Base-by-base conservation (phyloP, 805 yeast species). In the Yueomyces sp. region DNA sequence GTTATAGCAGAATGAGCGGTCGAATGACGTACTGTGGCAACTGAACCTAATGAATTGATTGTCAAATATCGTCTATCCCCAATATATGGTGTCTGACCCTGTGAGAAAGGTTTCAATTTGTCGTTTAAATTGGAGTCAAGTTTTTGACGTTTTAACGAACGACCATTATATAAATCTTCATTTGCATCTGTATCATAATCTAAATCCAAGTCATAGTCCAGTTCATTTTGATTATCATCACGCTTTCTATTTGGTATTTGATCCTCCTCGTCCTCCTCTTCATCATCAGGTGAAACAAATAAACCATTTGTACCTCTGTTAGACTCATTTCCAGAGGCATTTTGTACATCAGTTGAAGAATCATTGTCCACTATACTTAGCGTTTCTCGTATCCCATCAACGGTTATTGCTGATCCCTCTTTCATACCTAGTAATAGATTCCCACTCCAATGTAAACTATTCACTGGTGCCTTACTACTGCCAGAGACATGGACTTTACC, bases 31-130 rank as follows among this genome's bases (percentile, higher is more conserved):
- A 85, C 92, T 0, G 86, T 69, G 76, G 94, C 83, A 0, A 79
- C 81, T 56, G 85, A 84, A 0, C 96, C 98, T 30, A 78, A 65
- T 7, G 81, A 68, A 52, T 85, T 85, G 72, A 88, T 85, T 26
- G 86, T 77, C 37, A 90, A 63, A 53, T 86, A 88, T 43, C 95
- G 69, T 60, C 90, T 74, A 42, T 77, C 74, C 3, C 65, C 68
- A 42, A 66, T 64, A 81, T 88, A 87, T 0, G 95, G 95, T 0
- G 97, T 90, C 5, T 82, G 75, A 1, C 97, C 97, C 1, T 85
- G 83, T 3, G 94, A 85, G 52, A 78, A 81, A 0, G 96, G 88
- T 40, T 64, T 63, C 33, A 30, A 30, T 19, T 19, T 9, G 9
- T 30, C 33, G 9, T 6, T 30, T 6, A 30, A 30, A 30, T 30